phyloP scores from a whole-genome alignment of 768 basidiomycete species.

The Serpula lacrymans region DNA sequence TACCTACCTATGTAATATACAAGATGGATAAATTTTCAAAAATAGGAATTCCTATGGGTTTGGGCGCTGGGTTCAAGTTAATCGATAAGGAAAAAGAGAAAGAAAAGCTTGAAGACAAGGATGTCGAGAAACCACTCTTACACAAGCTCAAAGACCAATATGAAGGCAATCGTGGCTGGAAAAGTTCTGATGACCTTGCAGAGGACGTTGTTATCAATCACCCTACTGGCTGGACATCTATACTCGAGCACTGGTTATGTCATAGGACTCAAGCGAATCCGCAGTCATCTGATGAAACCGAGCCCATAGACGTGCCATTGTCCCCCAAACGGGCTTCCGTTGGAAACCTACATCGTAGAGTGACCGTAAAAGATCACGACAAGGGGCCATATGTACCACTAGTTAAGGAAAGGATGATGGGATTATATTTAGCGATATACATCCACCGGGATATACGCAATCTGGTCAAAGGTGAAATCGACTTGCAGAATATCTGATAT shows the following conservation, averaged over 20 bases:
- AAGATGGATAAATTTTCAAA: slow-evolving; percentile 4
- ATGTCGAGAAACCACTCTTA: slow-evolving; percentile 27
- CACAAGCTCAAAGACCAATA: slow-evolving; percentile 37
- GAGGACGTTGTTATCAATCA: slow-evolving; percentile 28
- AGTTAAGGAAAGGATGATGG: slow-evolving; percentile 89
- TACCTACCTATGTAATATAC: neutral
- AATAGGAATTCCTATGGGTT: slow-evolving; percentile 71
- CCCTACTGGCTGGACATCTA: slow-evolving; percentile 65
- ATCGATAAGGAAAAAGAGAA: slow-evolving; percentile 47
- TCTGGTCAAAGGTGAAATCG: slow-evolving; percentile 52
- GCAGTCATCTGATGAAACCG: slow-evolving; percentile 11
- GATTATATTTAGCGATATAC: slow-evolving; percentile 76
- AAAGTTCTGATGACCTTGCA: slow-evolving; percentile 32
- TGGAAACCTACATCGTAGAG: slow-evolving; percentile 39
- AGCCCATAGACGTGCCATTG: slow-evolving; percentile 31
- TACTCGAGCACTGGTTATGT: slow-evolving; percentile 74
- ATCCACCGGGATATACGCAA: slow-evolving; percentile 67
- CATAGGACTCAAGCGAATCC: slow-evolving; percentile 26
- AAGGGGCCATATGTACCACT: slow-evolving; percentile 82
- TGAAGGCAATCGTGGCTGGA: slow-evolving; percentile 27
- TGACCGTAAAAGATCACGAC: slow-evolving; percentile 39
- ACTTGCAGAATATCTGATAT: neutral
- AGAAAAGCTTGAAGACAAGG: slow-evolving; percentile 32
- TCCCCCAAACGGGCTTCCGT: slow-evolving; percentile 43
- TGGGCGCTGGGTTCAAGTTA: slow-evolving; percentile 76